phyloP scores from a whole-genome alignment of 2,329 filamentous ascomycete species.

The Talaromyces sp. region DNA sequence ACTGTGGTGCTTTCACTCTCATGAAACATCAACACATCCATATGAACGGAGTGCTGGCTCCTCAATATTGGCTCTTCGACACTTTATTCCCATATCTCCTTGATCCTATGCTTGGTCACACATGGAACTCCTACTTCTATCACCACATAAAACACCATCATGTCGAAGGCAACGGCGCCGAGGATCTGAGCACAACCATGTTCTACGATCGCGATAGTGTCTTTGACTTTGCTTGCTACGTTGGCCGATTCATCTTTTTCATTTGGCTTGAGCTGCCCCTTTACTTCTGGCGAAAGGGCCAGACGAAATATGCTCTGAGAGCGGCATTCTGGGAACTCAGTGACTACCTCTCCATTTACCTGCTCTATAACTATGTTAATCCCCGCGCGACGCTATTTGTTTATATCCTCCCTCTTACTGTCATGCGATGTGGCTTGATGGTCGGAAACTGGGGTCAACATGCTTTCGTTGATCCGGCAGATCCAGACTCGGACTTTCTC shows the following conservation, averaged over 20 bases:
- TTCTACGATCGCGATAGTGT: constrained; percentile 73
- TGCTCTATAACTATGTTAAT: constrained; percentile 55
- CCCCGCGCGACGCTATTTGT: constrained; percentile 64
- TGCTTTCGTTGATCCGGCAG: constrained; percentile 73
- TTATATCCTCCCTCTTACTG: constrained; percentile 66
- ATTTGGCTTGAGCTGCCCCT: constrained; percentile 74
- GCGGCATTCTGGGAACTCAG: constrained; percentile 64
- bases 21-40: constrained; percentile 88
- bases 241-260: constrained; percentile 72
- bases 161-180: constrained; percentile 76
- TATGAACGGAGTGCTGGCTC: constrained; percentile 67
- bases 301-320: constrained; percentile 57
- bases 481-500: constrained; percentile 76
- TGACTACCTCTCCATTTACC: constrained; percentile 58
- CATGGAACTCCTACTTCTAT: constrained; percentile 83
- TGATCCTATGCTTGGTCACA: constrained; percentile 79
- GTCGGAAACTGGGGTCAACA: constrained; percentile 85
- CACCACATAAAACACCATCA: constrained; percentile 88
- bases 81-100: constrained; percentile 70
- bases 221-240: constrained; percentile 69
- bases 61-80: constrained; percentile 61
- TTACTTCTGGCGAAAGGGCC: constrained; percentile 71
- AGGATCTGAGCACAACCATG: constrained; percentile 75
- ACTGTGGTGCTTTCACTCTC: constrained; percentile 73
- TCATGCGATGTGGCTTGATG: constrained; percentile 74